Conservation (phyloP, 441 rosid species). For the Pelargonium exstipulatum region DNA sequence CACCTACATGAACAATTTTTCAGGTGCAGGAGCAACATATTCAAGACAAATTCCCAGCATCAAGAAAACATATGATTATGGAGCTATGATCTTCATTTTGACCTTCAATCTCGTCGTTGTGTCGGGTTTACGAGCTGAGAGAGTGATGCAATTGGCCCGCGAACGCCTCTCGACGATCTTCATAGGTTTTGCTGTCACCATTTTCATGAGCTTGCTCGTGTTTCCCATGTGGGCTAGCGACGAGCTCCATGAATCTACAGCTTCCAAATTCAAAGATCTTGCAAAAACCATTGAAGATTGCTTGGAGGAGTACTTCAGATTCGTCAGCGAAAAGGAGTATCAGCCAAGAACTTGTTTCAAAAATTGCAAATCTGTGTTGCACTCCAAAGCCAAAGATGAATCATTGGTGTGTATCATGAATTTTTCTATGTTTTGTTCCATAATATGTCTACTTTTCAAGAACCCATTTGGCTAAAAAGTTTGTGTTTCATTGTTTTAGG, state of each 20-base stretch:
- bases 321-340: conserved; percentile 24
- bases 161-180: conserved; percentile 50
- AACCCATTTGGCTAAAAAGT: not conserved
- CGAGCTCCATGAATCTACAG: conserved; percentile 58
- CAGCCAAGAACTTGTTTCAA: conserved; percentile 19
- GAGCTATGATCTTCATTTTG: conserved; percentile 65
- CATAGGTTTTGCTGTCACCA: conserved; percentile 56
- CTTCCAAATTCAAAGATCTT: conserved; percentile 45
- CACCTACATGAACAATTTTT: not conserved
- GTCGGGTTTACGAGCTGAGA: conserved; percentile 44
- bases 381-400: conserved; percentile 54
- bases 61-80: conserved; percentile 60
- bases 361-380: conserved; percentile 37
- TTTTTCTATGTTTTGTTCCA: too few species aligned
- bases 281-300: conserved; percentile 54
- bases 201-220: conserved; percentile 45
- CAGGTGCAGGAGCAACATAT: conserved; percentile 63
- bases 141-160: conserved; percentile 42
- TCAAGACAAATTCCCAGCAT: conserved; percentile 48
- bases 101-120: conserved; percentile 70
- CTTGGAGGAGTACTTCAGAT: conserved; percentile 33
- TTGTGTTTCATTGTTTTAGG: conserved; percentile 24
- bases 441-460: too few species aligned
- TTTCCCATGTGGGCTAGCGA: conserved; percentile 83
- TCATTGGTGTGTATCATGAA: conserved; percentile 53